Evolutionary conservation across 768 basidiomycete genomes (phyloP), one percentile per base, ranked within the genome.

Genomic region (Mycena leptocephala): DNA sequence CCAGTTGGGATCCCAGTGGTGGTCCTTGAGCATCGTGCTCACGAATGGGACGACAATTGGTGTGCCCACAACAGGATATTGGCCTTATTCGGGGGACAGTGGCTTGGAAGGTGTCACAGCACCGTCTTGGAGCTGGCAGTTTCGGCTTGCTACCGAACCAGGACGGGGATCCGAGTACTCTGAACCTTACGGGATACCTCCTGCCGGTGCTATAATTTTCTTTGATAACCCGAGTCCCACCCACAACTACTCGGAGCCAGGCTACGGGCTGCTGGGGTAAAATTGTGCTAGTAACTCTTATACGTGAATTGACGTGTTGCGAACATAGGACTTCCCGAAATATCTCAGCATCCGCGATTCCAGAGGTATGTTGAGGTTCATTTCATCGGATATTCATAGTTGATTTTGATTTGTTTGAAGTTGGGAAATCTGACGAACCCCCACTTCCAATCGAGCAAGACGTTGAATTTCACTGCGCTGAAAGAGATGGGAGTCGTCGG

Each of bases 1-100:
- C 22, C 30, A 84, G 83, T 61, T 84, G 83, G 83, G 83, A 84
- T 67, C 80, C 83, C 81, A 80, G 43, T 84, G 83, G 83, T 84
- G 83, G 83, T 83, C 81, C n/a, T 76, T 84, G 67, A 79, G 66
- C 37, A 76, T 84, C n/a, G 61, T 67, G 11, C 82, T 84, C 35
- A 81, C 69, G 32, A 81, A 84, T 63, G 83, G 83, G 30, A 83
- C 82, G 14, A 63, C 70, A 3, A 32, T 84, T 7, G 82, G 82
- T 5, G 72, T 84, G 18, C 83, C 83, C 16, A 83, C 83, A 22
- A 83, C 83, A 0, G 83, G 83, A 9, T 84, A 80, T 70, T 84
- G 83, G 83, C 83, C 83, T 4, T 83, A 83, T 55, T 81, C 78
- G 32, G 83, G 16, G n/a, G 74, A 82, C 69, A 82, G 80, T 32